Base-by-base conservation (phyloP, 106 monocot genomes). In the Phalaenopsis aphrodite region DNA sequence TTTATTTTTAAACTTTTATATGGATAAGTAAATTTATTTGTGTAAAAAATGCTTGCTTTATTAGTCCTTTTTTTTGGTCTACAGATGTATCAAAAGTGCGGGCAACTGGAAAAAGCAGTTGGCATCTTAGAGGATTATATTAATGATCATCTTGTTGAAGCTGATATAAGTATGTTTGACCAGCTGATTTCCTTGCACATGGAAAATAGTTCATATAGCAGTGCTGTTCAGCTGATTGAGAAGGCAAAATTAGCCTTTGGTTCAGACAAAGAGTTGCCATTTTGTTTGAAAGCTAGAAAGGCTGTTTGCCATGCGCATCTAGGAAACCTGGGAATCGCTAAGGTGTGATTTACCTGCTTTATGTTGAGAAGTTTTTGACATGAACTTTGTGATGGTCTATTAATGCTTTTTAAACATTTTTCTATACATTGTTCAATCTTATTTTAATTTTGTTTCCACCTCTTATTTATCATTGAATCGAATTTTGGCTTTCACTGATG, bases 21-120 rank as follows among this genome's bases (percentile, higher is more conserved):
- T 21, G 21, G 30, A 30, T 66, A 36, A 66, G 3, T 69, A 39
- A 15, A 69, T 69, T 65, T 65, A 24, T 65, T 52, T 24, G 64
- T 24, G 30, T n/a, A 2, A 41, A 11, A 0, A 71, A 71, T 12
- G 71, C 42, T n/a, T 74, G 45, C 43, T 74, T 30, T 71, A 38
- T 71, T 56, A 43, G 49, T 45, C 75, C 55, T 61, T 23, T 76
- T 76, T 65, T 86, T 65, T 86, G 39, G 30, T 72, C 58, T 83
- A 73, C 87, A 93, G 95, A 99, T 99, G 91, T 87, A 91, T 72
- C 72, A 82, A 48, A 87, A 88, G 47, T 92, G 85, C 81, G 88
- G 95, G 36, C 85, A 82, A 49, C 38, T 85, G 82, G 89, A 88
- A 46, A 93, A 76, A 80, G 95, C 88, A 55, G 84, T 93, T 41